Evolutionary conservation across 2,329 filamentous ascomycete genomes (phyloP), one percentile per base, ranked within the genome.

Genomic region (Alternaria sp.): DNA sequence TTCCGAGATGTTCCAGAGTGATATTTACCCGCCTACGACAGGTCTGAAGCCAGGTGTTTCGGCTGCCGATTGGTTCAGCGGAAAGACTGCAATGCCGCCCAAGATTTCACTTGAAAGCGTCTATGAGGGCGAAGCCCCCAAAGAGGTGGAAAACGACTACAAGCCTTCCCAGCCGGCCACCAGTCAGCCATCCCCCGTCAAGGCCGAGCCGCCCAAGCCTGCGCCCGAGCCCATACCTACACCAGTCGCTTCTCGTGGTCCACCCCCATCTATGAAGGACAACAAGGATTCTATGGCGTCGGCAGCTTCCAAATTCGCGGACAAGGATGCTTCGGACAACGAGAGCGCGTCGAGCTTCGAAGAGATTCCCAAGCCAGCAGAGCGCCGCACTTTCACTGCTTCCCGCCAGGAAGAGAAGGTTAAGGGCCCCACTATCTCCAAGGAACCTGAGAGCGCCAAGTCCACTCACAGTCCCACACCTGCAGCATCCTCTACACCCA

Each of bases 81-180:
- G 96, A 68, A 96, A 97, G 84, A 90, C 91, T 15, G 93, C 85
- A 8, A 81, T 96, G 45, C 94, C 96, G 8, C 86, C 93, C 64
- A 98, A 97, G 86, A 94, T 99, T 77, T 95, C 96, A 69, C 88
- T 99, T 72, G 94, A 96, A 81, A 94, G 92, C 73, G 81, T 98
- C 51, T 98, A 96, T 80, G 93, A 97, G 44, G 94, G 94, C 58
- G 88, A 88, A 66, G 91, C 90, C 6, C 89, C 93, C 5, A 89
- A 91, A 72, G 93, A 97, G 81, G 86, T 97, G 17, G 78, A 91
- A 6, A 83, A 89, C 7, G 89, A 92, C 71, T 89, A 89, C 79
- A 91, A 90, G 79, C 84, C 90, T 23, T 81, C 86, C 10, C 66
- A 66, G 76, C 55, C 82, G 12, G 79, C 77, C 19, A 72, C 66